Evolutionary conservation across 2,329 filamentous ascomycete species (phyloP), one percentile per base, ranked within the genome.

Genomic region (Aspergillus versicolor): DNA sequence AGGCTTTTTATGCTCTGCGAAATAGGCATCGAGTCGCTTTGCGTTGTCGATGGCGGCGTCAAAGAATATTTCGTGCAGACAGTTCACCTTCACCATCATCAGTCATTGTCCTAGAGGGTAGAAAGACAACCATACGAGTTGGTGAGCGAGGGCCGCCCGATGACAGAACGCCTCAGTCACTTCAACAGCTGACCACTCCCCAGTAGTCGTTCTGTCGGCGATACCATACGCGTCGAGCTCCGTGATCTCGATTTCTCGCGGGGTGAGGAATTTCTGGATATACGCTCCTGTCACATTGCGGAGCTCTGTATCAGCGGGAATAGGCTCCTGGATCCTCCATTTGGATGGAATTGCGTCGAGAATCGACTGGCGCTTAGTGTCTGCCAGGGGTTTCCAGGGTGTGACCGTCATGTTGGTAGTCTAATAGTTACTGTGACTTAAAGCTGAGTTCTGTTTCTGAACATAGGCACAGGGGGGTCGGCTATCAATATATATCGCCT

Each of bases 171-270:
- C 81, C 52, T 79, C 78, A 3, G 80, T 76, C 2, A 83, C 82
- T 49, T 81, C 81, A 11, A 82, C 77, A 1, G 84, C 82, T 7
- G 74, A 82, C 84, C 84, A 87, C 59, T 65, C 61, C 2, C 84
- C 84, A 2, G 75, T 72, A 0, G 77, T 78, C 1, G 83, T 85
- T 44, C 81, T 80, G 48, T 79, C 73, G 1, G 81, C 79, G 55
- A 88, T 84, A 0, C 77, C 81, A 5, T 81, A 77, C 3, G 84
- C 83, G 65, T 84, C 81, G 5, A 80, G 82, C 63, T 86, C 82
- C 0, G 85, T 88, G 56, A 88, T 87, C 42, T 82, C 78, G 12
- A 87, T 74, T 63, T 88, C 85, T 41, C 75, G 68, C 19, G 77
- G 56, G 5, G 72, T 76, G 1, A 88, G 74, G 59, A 79, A 87